Conservation (phyloP, 164 flowering plant genomes). For the Stephania japonica region DNA sequence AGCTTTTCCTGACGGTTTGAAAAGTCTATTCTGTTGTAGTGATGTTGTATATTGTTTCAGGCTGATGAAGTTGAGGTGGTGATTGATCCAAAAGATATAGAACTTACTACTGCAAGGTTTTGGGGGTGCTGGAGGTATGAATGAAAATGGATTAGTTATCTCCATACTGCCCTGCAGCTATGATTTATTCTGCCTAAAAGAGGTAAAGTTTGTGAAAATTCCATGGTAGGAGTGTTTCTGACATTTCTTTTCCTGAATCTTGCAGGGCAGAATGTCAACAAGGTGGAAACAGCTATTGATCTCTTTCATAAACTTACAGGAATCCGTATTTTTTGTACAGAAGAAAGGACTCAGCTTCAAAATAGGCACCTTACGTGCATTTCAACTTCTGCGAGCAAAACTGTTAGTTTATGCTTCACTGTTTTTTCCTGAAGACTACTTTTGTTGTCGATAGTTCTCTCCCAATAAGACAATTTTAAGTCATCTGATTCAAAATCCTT, state of each 20-base stretch:
- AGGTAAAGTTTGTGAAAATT: neutral
- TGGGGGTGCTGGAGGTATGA: too few relatives aligned
- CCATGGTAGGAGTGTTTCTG: neutral
- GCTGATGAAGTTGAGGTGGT: slow-evolving; percentile 95
- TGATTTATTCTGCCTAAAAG: neutral
- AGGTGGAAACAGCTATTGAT: slow-evolving; percentile 98
- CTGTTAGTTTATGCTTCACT: slow-evolving; percentile 59
- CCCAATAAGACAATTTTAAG: neutral
- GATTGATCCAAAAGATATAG: too few relatives aligned
- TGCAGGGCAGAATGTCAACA: slow-evolving; percentile 99
- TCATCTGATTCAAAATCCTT: neutral
- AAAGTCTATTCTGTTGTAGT: neutral
- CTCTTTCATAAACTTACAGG: slow-evolving; percentile 96
- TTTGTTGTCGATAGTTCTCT: too few relatives aligned
- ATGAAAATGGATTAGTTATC: too few relatives aligned
- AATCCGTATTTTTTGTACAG: slow-evolving; percentile 95
- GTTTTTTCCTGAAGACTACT: slow-evolving; percentile 2
- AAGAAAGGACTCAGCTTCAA: slow-evolving; percentile 85
- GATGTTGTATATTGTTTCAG: too few relatives aligned
- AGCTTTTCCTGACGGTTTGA: too few relatives aligned
- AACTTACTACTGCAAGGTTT: too few relatives aligned
- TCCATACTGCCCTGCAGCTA: neutral
- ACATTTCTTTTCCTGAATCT: slow-evolving; percentile 8
- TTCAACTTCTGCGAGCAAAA: slow-evolving; percentile 91
- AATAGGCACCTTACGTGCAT: slow-evolving; percentile 79